A percentile compares a stretch with the other conserved stretches of the same genome.
phyloP scores from a whole-genome alignment of 805 yeast species.

The Barnettozyma siamensis region DNA sequence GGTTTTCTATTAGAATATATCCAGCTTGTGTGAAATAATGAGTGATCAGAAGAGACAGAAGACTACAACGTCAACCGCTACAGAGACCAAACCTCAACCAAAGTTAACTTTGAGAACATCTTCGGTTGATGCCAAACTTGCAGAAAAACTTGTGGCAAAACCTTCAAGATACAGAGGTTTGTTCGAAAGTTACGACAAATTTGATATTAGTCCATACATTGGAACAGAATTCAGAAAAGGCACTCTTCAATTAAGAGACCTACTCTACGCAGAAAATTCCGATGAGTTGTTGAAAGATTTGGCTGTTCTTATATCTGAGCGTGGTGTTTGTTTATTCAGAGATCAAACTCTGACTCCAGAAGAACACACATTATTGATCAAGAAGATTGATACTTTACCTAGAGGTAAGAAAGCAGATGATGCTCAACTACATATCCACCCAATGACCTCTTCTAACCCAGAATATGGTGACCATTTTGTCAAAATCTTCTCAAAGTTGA shows the following conservation, averaged over 20 bases:
- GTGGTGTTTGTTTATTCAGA: background rate
- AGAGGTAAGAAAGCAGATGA: background rate
- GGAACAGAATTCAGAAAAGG: background rate
- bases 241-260: background rate
- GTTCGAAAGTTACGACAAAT: background rate
- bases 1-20: too few species aligned
- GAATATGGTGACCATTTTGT: conserved; percentile 4
- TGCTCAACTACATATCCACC: conserved; percentile 1
- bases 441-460: conserved; percentile 1
- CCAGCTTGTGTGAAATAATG: background rate
- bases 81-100: background rate
- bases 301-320: background rate
- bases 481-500: conserved; percentile 1
- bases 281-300: background rate
- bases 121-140: background rate
- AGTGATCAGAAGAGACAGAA: background rate
- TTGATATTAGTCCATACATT: background rate
- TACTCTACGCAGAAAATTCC: background rate
- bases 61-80: background rate
- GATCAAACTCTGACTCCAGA: background rate
- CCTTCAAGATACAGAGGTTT: background rate
- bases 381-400: background rate
- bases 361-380: background rate
- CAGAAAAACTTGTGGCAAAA: background rate
- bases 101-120: background rate